Evolutionary conservation across 306 rosid species (phyloP), one percentile per base, ranked within the genome.

Genomic region (Trifolium pratense): DNA sequence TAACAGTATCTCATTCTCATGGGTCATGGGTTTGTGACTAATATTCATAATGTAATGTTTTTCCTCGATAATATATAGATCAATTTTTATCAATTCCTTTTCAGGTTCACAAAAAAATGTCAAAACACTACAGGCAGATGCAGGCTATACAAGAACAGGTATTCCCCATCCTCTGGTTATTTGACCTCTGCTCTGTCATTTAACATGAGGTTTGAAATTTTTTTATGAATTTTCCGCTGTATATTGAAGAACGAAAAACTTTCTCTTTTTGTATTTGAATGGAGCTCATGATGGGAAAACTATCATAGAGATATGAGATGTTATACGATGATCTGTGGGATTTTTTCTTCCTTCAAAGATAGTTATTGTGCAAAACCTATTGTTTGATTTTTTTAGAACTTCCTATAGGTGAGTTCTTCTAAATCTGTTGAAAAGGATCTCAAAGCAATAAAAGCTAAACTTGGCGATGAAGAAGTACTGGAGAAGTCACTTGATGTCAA

Each of bases 91-190:
- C 31, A 48, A 67, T 71, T 10, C 11, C 3, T 6, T 74, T 56
- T 56, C 88, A 94, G 98, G 94, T 85, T 57, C 31, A 63, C 26
- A 91, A 86, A 85, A 94, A 89, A 87, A 73, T 94, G 90, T 81
- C 77, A 12, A 93, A 93, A 79, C 96, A 85, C 79, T 77, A 75
- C 51, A 57, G 84, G 68, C 90, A 82, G 79, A 81, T 94, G 94
- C 96, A 88, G 68, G 84, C 75, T 62, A 83, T 94, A 66, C 92
- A 89, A 72, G 97, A 89, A 77, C 98, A 91, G 92, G 97, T 91
- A 79, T 66, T 65, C 18, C 51, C 67, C 1, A 32, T 69, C 40
- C 39, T 55, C 61, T 34, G 6, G 13, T 66, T 15, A 65, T 67
- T 55, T 55, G 40, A 36, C 40, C n/a, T 55, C 6, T 70, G 59